phyloP scores from a whole-genome alignment of 768 basidiomycete species.

The Scleroderma bovista region DNA sequence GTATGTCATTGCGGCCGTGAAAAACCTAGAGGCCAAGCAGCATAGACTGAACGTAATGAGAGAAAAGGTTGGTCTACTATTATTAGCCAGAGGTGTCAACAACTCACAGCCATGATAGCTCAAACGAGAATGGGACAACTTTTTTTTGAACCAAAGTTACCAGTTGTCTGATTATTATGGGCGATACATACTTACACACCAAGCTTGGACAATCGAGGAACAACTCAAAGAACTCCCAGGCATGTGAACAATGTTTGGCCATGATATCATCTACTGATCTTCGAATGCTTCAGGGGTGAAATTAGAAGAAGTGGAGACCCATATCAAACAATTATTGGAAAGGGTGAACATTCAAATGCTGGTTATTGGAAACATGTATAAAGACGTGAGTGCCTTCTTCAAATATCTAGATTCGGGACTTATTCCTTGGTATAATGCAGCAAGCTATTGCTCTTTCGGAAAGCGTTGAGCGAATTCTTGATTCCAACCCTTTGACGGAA shows the following conservation, averaged over 20 bases:
- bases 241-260: conserved; percentile 33
- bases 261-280: neutral
- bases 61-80: conserved; percentile 57
- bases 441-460: conserved; percentile 73
- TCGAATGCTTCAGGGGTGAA: conserved; percentile 51
- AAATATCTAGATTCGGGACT: neutral
- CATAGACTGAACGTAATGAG: conserved; percentile 76
- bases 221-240: conserved; percentile 68
- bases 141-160: conserved; percentile 81
- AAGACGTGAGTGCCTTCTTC: conserved; percentile 51
- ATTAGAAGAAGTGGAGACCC: conserved; percentile 59
- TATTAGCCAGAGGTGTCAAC: conserved; percentile 1
- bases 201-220: conserved; percentile 74
- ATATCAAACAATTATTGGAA: conserved; percentile 54
- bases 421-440: conserved; percentile 34
- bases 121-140: conserved; percentile 78
- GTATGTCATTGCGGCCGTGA: conserved; percentile 66
- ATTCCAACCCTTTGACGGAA: conserved; percentile 39
- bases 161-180: conserved; percentile 71
- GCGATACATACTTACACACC: conserved; percentile 63
- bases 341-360: conserved; percentile 67
- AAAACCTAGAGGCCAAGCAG: conserved; percentile 55
- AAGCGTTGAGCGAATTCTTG: conserved; percentile 62
- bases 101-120: conserved; percentile 38
- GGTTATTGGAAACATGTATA: conserved; percentile 78